Evolutionary conservation across 129 eudicot genomes (phyloP).

Genomic region (Calendula officinalis): DNA sequence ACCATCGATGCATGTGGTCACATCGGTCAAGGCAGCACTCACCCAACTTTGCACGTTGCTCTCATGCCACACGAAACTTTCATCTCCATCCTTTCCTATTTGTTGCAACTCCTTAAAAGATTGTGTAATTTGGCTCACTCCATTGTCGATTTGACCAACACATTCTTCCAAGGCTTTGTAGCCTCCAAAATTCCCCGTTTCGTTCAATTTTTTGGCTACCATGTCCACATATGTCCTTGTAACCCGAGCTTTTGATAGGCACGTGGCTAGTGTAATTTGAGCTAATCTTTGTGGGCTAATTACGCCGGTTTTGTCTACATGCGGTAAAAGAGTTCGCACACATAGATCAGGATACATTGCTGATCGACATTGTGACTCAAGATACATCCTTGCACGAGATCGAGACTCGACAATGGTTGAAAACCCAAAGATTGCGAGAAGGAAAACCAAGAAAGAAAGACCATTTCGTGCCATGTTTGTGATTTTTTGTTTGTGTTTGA

Average conservation of each 20-base stretch:
- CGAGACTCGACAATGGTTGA: slow-evolving; percentile 30
- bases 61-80: slow-evolving; percentile 54
- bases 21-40: slow-evolving; percentile 71
- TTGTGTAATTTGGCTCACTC: slow-evolving; percentile 54
- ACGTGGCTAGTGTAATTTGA: slow-evolving; percentile 50
- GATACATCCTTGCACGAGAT: slow-evolving; percentile 53
- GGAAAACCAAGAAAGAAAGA: slow-evolving; percentile 26
- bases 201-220: slow-evolving; percentile 37
- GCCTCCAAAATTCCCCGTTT: slow-evolving; percentile 30
- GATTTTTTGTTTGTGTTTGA: slow-evolving; percentile 12
- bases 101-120: slow-evolving; percentile 51
- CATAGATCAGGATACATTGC: slow-evolving; percentile 55
- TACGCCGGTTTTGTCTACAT: slow-evolving; percentile 20
- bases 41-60: slow-evolving; percentile 64
- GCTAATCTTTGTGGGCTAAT: slow-evolving; percentile 51
- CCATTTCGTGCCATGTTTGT: slow-evolving; percentile 33
- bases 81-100: slow-evolving; percentile 33
- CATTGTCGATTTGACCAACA: slow-evolving; percentile 47
- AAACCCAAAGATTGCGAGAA: slow-evolving; percentile 36
- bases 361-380: slow-evolving; percentile 45
- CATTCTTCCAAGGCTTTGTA: slow-evolving; percentile 49
- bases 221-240: slow-evolving; percentile 44
- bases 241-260: slow-evolving; percentile 44
- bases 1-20: slow-evolving; percentile 52
- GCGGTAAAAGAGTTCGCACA: slow-evolving; percentile 35